Conservation (phyloP, 2,329 filamentous ascomycete species). For the Tetracladium maxilliforme region DNA sequence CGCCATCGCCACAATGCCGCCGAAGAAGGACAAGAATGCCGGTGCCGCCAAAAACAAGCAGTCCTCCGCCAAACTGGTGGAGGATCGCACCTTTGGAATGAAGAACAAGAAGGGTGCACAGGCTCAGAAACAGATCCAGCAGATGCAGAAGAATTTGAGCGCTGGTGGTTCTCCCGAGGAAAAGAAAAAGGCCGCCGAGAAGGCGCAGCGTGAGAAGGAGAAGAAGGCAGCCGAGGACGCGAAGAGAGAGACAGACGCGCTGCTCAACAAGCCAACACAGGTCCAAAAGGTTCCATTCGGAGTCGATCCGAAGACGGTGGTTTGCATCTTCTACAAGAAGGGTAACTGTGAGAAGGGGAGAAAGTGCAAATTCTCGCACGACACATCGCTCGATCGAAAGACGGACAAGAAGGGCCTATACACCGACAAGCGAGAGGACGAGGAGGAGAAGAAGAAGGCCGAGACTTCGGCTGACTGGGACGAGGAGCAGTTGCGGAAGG, state of each 20-base stretch:
- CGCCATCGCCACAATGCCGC: constrained; percentile 50
- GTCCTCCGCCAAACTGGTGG: constrained; percentile 36
- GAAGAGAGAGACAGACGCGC: constrained; percentile 60
- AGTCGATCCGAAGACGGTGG: constrained; percentile 91
- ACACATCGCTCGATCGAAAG: constrained; percentile 79
- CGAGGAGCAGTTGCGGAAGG: constrained; percentile 82
- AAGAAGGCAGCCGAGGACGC: constrained; percentile 84
- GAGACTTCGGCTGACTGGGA: constrained; percentile 97
- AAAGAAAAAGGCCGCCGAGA: constrained; percentile 63
- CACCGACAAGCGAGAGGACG: constrained; percentile 62
- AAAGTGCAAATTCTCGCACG: constrained; percentile 97
- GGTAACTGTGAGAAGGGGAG: constrained; percentile 92
- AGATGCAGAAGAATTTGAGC: constrained; percentile 60
- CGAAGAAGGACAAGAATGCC: constrained; percentile 34
- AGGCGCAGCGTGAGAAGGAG: constrained; percentile 61
- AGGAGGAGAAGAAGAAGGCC: constrained; percentile 66
- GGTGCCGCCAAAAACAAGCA: constrained; percentile 37
- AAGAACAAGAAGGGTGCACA: constrained; percentile 97
- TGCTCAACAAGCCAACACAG: constrained; percentile 85
- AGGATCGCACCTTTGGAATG: constrained; percentile 98
- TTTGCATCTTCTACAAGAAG: constrained; percentile 96
- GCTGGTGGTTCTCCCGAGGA: constrained; percentile 70
- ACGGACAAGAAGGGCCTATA: constrained; percentile 86
- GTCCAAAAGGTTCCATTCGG: constrained; percentile 97
- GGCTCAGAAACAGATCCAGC: constrained; percentile 81